These are phyloP conservation scores for Pythium pyrilobum DNA, from an alignment of 352 stramenopile genomes.

Conservation along the genomic window DNA sequence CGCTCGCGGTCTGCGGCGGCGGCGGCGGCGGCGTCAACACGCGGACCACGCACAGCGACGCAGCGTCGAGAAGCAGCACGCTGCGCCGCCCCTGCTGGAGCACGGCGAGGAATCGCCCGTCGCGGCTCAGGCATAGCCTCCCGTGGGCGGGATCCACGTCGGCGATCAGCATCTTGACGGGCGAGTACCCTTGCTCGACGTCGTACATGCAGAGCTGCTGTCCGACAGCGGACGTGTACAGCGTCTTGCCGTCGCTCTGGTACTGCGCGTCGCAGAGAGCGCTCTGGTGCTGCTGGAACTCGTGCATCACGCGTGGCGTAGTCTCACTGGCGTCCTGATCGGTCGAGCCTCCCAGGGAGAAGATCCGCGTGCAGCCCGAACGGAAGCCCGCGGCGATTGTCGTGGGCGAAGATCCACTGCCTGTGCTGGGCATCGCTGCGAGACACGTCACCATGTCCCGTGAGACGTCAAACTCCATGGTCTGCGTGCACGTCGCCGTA, in stretches of 20 bases:
- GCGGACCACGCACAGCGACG: conserved; percentile 20
- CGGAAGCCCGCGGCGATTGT: conserved; percentile 74
- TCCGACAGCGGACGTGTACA: conserved; percentile 47
- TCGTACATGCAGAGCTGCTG: conserved; percentile 74
- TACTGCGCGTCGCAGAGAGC: conserved; percentile 54
- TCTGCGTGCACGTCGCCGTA: conserved; percentile 44
- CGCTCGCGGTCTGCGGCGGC: conserved; percentile 5
- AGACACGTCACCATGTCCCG: conserved; percentile 61
- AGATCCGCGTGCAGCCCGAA: conserved; percentile 80
- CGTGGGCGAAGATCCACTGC: conserved; percentile 4
- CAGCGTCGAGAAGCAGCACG: conserved; percentile 18
- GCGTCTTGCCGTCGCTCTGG: conserved; percentile 27
- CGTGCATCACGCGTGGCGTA: conserved; percentile 36
- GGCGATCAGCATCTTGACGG: conserved; percentile 64
- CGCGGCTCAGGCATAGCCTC: conserved; percentile 19
- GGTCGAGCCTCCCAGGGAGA: conserved; percentile 41
- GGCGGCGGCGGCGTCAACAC: conserved; percentile 30
- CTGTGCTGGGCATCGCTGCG: conserved; percentile 26
- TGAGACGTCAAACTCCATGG: conserved; percentile 82
- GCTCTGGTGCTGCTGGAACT: conserved; percentile 85
- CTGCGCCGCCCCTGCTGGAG: conserved; percentile 13
- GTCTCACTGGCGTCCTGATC: neutral
- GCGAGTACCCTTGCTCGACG: conserved; percentile 32
- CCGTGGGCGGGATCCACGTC: conserved; percentile 18
- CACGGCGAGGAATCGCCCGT: conserved; percentile 19